These are phyloP conservation scores for Skeletonema tropicum DNA, from an alignment of 108 stramenopile species.

Conservation along the genomic window DNA sequence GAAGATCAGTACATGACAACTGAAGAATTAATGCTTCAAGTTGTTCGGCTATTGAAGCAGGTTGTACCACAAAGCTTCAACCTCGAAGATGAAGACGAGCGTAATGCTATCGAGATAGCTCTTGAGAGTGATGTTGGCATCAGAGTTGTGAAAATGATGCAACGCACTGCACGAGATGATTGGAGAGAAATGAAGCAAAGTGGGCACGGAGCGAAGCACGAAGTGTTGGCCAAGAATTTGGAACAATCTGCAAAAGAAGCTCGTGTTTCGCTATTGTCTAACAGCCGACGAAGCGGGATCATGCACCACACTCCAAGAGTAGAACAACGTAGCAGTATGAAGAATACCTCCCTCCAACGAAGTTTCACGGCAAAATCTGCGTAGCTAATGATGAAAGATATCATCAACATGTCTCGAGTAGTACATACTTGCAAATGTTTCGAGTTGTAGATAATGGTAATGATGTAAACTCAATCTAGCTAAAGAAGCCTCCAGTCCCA, in stretches of 20 bases:
- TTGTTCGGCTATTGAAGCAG: constrained; percentile 28
- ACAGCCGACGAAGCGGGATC: not conserved
- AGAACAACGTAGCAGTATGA: not conserved
- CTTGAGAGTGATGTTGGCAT: constrained; percentile 43
- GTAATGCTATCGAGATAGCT: constrained; percentile 49
- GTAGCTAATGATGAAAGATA: not conserved
- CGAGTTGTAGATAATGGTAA: constrained; percentile 1
- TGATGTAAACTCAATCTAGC: not conserved
- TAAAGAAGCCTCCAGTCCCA: constrained; percentile 45
- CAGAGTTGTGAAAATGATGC: constrained; percentile 45
- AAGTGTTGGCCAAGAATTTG: constrained; percentile 20
- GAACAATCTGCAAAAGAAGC: constrained; percentile 22
- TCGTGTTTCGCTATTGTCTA: not conserved
- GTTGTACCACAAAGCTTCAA: constrained; percentile 39
- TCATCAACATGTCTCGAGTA: not conserved
- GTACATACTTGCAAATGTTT: not conserved
- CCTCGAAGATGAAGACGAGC: constrained; percentile 43
- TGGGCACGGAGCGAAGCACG: constrained; percentile 28
- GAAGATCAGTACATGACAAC: not conserved
- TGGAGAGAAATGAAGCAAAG: constrained; percentile 38
- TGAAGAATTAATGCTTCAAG: constrained; percentile 36
- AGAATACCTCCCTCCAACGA: constrained; percentile 5
- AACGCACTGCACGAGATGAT: constrained; percentile 47
- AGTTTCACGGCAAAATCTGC: constrained; percentile 25
- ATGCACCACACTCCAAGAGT: not conserved